These are phyloP conservation scores for Chlorokybus atmophyticus DNA, from an alignment of 139 green algal genomes.

Conservation along the genomic window DNA sequence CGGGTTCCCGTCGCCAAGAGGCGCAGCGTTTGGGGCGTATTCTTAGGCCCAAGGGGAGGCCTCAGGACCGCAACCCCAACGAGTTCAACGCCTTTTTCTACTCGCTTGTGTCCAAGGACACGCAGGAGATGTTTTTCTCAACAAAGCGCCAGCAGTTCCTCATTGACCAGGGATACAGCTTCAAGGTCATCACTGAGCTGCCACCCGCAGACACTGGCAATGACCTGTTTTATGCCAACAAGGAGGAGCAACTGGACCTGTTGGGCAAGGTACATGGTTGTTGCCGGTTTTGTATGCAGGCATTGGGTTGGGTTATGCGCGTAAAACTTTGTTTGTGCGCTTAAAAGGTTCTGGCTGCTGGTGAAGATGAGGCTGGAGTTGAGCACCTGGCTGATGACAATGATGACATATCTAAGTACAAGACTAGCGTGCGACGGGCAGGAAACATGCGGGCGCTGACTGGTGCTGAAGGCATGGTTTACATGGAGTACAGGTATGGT, in stretches of 20 bases:
- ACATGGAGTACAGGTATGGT: slow-evolving; percentile 51
- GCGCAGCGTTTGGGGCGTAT: slow-evolving; percentile 93
- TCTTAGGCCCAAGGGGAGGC: slow-evolving; percentile 68
- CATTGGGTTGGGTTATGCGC: too few relatives aligned
- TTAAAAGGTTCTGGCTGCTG: slow-evolving; percentile 50
- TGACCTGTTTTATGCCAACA: slow-evolving; percentile 29
- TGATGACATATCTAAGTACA: slow-evolving; percentile 24
- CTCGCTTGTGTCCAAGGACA: slow-evolving; percentile 93
- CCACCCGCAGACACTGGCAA: slow-evolving; percentile 11
- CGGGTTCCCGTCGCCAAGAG: slow-evolving; percentile 82
- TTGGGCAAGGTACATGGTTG: slow-evolving; percentile 33
- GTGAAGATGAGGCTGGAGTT: slow-evolving; percentile 48
- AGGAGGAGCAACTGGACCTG: slow-evolving; percentile 58
- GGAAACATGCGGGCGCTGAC: slow-evolving; percentile 57
- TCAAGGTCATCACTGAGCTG: slow-evolving; percentile 81
- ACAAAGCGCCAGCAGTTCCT: slow-evolving; percentile 97
- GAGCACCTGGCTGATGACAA: slow-evolving; percentile 42
- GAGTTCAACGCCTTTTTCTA: slow-evolving; percentile 99
- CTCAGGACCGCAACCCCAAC: slow-evolving; percentile 19
- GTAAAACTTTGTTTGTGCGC: too few relatives aligned
- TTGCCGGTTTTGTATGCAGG: too few relatives aligned
- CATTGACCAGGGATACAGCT: slow-evolving; percentile 95
- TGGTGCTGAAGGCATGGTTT: slow-evolving; percentile 51
- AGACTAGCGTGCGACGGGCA: slow-evolving; percentile 25
- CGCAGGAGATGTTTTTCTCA: slow-evolving; percentile 93